These are phyloP conservation scores for Pseudopithomyces maydicus DNA, from an alignment of 2,329 filamentous ascomycete genomes.

Conservation along the genomic window DNA sequence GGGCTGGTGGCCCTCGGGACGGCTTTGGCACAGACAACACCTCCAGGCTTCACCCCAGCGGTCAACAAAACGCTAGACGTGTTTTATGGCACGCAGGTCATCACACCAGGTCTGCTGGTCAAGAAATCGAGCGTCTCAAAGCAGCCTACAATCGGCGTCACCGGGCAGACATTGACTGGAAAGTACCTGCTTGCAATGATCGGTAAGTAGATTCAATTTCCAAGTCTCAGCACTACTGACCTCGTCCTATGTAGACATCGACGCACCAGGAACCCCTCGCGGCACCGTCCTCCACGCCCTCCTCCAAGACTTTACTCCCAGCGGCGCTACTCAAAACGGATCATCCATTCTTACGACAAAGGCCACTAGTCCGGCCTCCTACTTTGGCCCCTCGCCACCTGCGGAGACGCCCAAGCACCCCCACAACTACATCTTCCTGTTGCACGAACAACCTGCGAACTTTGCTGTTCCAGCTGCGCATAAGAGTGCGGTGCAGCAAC, in stretches of 20 bases:
- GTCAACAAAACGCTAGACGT: slow-evolving; percentile 33
- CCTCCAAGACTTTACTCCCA: slow-evolving; percentile 31
- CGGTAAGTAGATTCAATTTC: slow-evolving; percentile 15
- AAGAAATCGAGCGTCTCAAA: slow-evolving; percentile 31
- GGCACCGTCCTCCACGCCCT: slow-evolving; percentile 37
- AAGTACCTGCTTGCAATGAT: slow-evolving; percentile 39
- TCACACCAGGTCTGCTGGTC: slow-evolving; percentile 32
- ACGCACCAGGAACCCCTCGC: slow-evolving; percentile 12
- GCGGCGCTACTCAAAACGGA: slow-evolving; percentile 26
- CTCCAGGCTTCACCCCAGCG: slow-evolving; percentile 27
- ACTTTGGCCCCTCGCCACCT: slow-evolving; percentile 37
- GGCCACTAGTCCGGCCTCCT: slow-evolving; percentile 32
- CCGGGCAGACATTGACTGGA: slow-evolving; percentile 24
- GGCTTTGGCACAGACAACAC: slow-evolving; percentile 20
- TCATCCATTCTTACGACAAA: slow-evolving; percentile 29
- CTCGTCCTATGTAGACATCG: slow-evolving; percentile 9
- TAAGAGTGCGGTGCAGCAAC: slow-evolving; percentile 21
- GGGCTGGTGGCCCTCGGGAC: background rate
- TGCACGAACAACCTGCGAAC: slow-evolving; percentile 35
- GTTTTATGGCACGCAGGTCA: slow-evolving; percentile 35
- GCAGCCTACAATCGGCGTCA: slow-evolving; percentile 30
- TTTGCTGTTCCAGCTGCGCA: slow-evolving; percentile 30
- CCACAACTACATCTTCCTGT: slow-evolving; percentile 38
- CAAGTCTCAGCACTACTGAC: background rate
- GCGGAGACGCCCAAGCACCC: slow-evolving; percentile 33